Conservation (phyloP, 345 rosid species). For the Pseudoturritis turrita region DNA sequence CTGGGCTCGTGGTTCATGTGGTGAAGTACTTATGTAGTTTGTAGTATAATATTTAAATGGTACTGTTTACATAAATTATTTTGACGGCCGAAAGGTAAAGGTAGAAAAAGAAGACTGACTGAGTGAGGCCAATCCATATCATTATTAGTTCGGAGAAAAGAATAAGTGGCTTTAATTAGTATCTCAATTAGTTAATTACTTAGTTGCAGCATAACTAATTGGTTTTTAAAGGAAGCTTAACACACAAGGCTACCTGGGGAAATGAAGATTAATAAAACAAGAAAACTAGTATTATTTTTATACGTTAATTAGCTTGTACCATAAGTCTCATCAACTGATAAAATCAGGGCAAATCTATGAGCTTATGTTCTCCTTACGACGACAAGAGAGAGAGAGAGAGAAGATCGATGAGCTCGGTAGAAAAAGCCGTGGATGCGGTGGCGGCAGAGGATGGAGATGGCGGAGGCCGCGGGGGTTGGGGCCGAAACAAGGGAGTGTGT, state of each 20-base stretch:
- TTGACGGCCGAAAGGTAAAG: conserved; percentile 10
- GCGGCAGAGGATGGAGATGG: conserved; percentile 12
- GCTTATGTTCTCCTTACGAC: not conserved
- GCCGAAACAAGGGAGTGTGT: conserved; percentile 35
- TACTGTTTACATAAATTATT: not conserved
- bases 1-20: too few relatives aligned
- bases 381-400: not conserved
- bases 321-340: not conserved
- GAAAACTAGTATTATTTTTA: not conserved
- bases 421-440: not conserved
- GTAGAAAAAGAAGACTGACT: not conserved
- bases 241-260: not conserved
- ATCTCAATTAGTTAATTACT: conserved; percentile 5
- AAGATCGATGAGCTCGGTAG: not conserved
- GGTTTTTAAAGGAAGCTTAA: not conserved
- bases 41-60: too few relatives aligned
- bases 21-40: too few relatives aligned
- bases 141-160: not conserved
- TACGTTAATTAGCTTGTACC: not conserved
- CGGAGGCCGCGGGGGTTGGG: not conserved
- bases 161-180: conserved; percentile 4
- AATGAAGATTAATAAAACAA: not conserved
- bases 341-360: not conserved
- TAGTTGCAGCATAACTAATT: conserved; percentile 12
- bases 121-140: conserved; percentile 5